Evolutionary conservation across 1,139 yeast species (phyloP).

Genomic region (Pichia sp.): DNA sequence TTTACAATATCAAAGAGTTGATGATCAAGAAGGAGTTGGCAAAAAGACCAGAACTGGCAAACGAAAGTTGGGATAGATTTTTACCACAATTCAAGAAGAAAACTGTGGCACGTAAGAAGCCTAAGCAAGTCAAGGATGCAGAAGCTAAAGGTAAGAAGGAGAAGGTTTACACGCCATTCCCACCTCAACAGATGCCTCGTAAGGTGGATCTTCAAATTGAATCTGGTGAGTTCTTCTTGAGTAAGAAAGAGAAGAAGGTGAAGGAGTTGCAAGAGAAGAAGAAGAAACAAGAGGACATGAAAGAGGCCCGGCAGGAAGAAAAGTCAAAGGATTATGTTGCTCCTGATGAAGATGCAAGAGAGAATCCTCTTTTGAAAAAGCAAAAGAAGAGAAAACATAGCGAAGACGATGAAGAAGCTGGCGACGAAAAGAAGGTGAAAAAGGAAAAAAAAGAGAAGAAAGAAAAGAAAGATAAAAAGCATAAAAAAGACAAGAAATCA

Average conservation of each 20-base stretch:
- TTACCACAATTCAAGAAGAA: constrained; percentile 96
- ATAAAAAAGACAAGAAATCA: not conserved
- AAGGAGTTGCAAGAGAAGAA: constrained; percentile 73
- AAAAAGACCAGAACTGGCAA: constrained; percentile 89
- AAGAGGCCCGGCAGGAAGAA: constrained; percentile 61
- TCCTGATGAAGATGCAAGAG: constrained; percentile 58
- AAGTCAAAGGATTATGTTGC: constrained; percentile 78
- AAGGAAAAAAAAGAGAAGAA: constrained; percentile 24
- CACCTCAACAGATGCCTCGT: constrained; percentile 96
- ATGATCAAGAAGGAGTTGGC: constrained; percentile 96
- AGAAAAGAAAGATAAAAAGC: not conserved
- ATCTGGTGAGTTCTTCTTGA: constrained; percentile 96
- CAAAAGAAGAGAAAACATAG: constrained; percentile 16
- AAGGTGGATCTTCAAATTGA: constrained; percentile 96
- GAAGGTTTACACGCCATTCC: constrained; percentile 97
- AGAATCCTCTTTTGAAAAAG: constrained; percentile 31
- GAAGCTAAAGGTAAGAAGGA: constrained; percentile 50
- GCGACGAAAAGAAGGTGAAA: constrained; percentile 28
- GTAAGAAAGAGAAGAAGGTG: constrained; percentile 72
- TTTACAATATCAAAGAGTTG: constrained; percentile 91
- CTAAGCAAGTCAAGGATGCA: constrained; percentile 51
- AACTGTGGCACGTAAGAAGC: constrained; percentile 90
- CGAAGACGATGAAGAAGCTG: constrained; percentile 22
- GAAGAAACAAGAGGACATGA: constrained; percentile 69
- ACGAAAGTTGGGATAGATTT: constrained; percentile 96